phyloP scores from a whole-genome alignment of 441 rosid genomes.

The Raphanus hybrid region DNA sequence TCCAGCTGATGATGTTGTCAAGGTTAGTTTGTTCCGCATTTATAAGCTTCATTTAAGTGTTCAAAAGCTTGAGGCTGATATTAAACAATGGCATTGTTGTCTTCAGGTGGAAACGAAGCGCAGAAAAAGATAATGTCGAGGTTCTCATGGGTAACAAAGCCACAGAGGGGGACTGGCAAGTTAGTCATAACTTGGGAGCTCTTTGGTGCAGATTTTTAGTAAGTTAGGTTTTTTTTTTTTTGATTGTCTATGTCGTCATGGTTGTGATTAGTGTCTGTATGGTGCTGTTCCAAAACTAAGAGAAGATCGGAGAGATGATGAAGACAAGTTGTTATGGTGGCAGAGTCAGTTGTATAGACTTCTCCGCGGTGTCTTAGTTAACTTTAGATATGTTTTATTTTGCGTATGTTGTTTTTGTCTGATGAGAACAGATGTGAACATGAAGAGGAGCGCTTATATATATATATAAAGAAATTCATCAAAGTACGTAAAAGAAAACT shows the following conservation, averaged over 20 bases:
- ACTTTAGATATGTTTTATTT: too few species aligned
- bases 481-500: too few species aligned
- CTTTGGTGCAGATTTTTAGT: conserved; percentile 48
- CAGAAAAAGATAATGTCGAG: conserved; percentile 57
- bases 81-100: conserved; percentile 11
- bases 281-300: conserved; percentile 38
- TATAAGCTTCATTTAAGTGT: not conserved
- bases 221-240: conserved; percentile 49
- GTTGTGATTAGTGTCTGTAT: conserved; percentile 47
- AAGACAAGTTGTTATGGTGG: too few species aligned
- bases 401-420: too few species aligned
- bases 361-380: too few species aligned
- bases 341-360: too few species aligned
- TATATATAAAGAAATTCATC: too few species aligned
- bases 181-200: conserved; percentile 41
- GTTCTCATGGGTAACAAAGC: conserved; percentile 11
- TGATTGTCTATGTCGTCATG: conserved; percentile 31
- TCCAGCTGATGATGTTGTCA: conserved; percentile 43
- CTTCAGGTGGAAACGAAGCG: conserved; percentile 78
- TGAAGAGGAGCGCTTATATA: too few species aligned
- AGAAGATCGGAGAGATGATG: not conserved
- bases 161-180: conserved; percentile 39
- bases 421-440: too few species aligned
- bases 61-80: not conserved
- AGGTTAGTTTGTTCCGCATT: conserved; percentile 40